A percentile compares a stretch with the other conserved stretches of the same genome.
phyloP scores from a whole-genome alignment of 768 basidiomycete species.

The Rhodosporidiobolus odoratus region DNA sequence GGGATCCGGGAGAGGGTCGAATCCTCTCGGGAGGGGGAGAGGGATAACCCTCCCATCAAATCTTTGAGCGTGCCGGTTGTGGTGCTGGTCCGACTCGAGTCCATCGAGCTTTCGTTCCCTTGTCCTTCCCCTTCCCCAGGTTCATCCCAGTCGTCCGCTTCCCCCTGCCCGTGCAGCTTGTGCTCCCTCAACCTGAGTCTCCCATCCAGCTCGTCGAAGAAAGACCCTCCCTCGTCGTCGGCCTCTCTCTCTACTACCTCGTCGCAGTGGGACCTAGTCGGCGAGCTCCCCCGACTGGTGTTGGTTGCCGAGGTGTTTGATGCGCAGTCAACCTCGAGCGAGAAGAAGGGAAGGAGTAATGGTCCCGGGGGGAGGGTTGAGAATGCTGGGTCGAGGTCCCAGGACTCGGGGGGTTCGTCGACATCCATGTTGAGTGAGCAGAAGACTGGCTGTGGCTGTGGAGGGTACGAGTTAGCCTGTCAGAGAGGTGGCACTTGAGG shows the following conservation, averaged over 20 bases:
- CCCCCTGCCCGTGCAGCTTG: no score
- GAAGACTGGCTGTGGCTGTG: background rate
- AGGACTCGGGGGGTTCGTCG: slow-evolving; percentile 3
- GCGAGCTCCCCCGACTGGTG: no score
- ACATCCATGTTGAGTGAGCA: background rate
- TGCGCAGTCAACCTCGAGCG: background rate
- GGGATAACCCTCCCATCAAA: slow-evolving; percentile 1
- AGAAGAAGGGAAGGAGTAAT: background rate
- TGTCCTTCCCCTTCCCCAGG: no score
- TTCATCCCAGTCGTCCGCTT: background rate
- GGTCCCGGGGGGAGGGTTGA: background rate
- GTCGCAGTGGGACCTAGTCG: background rate
- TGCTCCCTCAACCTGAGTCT: no score
- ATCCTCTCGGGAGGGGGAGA: slow-evolving; percentile 2
- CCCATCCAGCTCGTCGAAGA: slow-evolving; percentile 5
- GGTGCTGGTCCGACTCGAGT: background rate
- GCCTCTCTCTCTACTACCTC: slow-evolving; percentile 1
- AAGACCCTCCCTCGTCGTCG: slow-evolving; percentile 8
- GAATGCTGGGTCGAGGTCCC: slow-evolving; percentile 33
- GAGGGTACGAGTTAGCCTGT: no score
- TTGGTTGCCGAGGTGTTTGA: no score
- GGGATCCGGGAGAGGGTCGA: background rate
- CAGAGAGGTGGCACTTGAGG: no score
- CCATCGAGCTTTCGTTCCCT: slow-evolving; percentile 9
- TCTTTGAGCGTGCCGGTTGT: slow-evolving; percentile 20